Evolutionary conservation across 2,329 filamentous ascomycete species (phyloP), one percentile per base, ranked within the genome.

Genomic region (Hansfordia pulvinata): DNA sequence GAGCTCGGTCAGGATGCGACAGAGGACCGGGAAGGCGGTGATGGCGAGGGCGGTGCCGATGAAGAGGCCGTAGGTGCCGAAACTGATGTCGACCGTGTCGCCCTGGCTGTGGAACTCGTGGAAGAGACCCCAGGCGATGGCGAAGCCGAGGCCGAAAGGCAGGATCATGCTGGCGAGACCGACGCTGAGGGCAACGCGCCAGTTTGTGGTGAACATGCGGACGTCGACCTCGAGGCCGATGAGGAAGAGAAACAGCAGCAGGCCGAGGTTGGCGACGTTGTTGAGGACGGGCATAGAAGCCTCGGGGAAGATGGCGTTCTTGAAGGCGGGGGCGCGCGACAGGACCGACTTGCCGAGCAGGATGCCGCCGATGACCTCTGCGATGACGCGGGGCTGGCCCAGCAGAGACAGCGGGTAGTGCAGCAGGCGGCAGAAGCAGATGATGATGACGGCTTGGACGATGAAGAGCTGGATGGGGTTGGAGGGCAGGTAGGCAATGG

Each of bases 11-110:
- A 96, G 58, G 38, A 96, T 96, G 49, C 88, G 81, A 45, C 88
- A 94, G 9, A 96, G 69, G 1, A 96, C 88, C 0, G 88, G 88
- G 41, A 96, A 77, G 7, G 72, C 84, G 2, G 88, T 94, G 40
- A 96, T 96, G 16, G 85, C 81, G 52, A 94, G 76, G 1, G 88
- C 88, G 28, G 93, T 86, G 50, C 86, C 88, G 36, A 94, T 81
- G 47, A 96, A 96, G 14, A 85, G 62, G 11, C 40, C 47, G 11
- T 82, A 56, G 12, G 53, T 35, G 3, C 50, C 53, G 25, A 54
- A 56, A 26, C 37, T 41, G 24, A 52, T 44, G n/a, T 44, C 37
- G 7, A 36, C 38, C 6, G 35, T 41, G 10, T 37, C 40, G 5
- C 34, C 30, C 11, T 45, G 36, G 11, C 40, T 31, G 9, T 59